These are phyloP conservation scores for Speleostelium caveatum DNA, from an alignment of 78 protist genomes.

Conservation along the genomic window DNA sequence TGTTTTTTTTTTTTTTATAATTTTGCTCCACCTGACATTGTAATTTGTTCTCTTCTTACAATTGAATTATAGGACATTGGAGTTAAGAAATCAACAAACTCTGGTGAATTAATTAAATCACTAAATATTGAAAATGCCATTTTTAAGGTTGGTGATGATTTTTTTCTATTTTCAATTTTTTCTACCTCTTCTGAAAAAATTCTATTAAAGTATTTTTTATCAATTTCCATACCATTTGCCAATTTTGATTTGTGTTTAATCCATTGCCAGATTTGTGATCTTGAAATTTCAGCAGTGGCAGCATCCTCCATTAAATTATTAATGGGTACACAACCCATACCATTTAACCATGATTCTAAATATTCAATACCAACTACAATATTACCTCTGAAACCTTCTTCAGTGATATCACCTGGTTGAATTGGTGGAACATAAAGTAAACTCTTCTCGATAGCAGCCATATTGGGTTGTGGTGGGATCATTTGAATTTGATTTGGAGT, in stretches of 20 bases:
- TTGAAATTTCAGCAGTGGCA: slow-evolving; percentile 89
- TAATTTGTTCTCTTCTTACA: slow-evolving; percentile 8
- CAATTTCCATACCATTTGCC: slow-evolving; percentile 18
- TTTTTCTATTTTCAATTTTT: neutral
- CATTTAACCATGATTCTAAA: slow-evolving; percentile 84
- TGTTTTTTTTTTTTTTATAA: neutral
- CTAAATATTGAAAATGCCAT: slow-evolving; percentile 20
- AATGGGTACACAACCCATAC: slow-evolving; percentile 85
- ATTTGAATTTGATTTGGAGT: slow-evolving; percentile 76
- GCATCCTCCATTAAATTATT: slow-evolving; percentile 85
- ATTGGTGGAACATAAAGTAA: slow-evolving; percentile 29
- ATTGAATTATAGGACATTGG: slow-evolving; percentile 37
- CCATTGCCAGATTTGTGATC: slow-evolving; percentile 89
- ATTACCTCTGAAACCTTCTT: slow-evolving; percentile 74
- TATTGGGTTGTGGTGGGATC: slow-evolving; percentile 28
- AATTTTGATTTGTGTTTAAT: slow-evolving; percentile 49
- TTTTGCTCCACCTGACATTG: neutral
- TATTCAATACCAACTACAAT: slow-evolving; percentile 75
- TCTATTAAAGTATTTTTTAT: neutral
- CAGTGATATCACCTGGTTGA: slow-evolving; percentile 63
- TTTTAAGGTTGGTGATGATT: neutral
- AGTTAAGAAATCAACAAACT: slow-evolving; percentile 60
- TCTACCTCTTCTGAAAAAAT: neutral
- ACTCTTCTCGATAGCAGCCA: slow-evolving; percentile 26
- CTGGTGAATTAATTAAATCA: slow-evolving; percentile 29